These are phyloP conservation scores for Hypomontagnella submonticulosa DNA, from an alignment of 495 filamentous ascomycete genomes.

Conservation along the genomic window DNA sequence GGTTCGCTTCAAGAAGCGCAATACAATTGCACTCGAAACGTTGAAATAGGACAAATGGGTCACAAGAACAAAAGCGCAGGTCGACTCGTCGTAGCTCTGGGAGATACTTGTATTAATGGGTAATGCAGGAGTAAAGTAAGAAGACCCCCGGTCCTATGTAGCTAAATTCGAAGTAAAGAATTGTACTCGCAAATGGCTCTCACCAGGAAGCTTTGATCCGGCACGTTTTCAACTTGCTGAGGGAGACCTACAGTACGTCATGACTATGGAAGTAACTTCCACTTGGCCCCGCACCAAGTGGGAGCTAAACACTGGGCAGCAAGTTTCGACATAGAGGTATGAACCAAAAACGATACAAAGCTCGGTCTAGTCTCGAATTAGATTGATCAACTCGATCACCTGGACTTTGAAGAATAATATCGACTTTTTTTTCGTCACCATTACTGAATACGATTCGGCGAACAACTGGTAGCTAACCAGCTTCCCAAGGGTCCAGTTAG, in stretches of 20 bases:
- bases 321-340: neutral
- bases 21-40: no score
- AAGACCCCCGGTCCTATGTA: no score
- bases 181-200: neutral
- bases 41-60: no score
- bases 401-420: conserved; percentile 12
- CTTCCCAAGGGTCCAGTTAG: no score
- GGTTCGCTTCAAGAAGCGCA: neutral
- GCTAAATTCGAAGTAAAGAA: no score
- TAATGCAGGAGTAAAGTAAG: no score
- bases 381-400: conserved; percentile 9
- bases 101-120: no score
- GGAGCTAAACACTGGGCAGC: no score
- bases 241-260: conserved; percentile 27
- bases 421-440: neutral
- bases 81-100: no score
- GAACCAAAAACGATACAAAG: no score
- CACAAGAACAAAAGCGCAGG: no score
- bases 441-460: neutral
- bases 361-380: conserved; percentile 9
- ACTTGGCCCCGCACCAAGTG: conserved; percentile 4
- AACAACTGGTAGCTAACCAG: no score
- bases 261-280: conserved; percentile 19
- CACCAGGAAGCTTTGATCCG: conserved; percentile 19
- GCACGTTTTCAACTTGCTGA: conserved; percentile 16